Evolutionary conservation across 2,329 filamentous ascomycete genomes (phyloP).

Genomic region (Beauveria pseudobassiana): DNA sequence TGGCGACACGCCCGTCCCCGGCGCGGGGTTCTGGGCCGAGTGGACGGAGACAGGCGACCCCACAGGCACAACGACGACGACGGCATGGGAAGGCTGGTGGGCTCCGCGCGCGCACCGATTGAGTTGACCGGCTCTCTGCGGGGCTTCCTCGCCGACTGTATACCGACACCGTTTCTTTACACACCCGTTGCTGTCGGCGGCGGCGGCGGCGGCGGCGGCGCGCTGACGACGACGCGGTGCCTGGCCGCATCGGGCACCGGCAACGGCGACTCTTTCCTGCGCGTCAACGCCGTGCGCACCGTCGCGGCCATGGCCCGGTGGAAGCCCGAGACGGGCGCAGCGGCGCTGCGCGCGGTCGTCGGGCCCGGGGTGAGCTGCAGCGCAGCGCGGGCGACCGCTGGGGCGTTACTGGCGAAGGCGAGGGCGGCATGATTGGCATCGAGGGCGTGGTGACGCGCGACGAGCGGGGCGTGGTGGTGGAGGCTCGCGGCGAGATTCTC

Average conservation of each 20-base stretch:
- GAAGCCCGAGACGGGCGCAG: slow-evolving; percentile 39
- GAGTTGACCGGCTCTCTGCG: slow-evolving; percentile 30
- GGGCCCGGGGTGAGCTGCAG: slow-evolving; percentile 69
- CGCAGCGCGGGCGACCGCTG: slow-evolving; percentile 67
- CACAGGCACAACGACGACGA: slow-evolving; percentile 14
- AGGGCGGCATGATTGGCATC: slow-evolving; percentile 81
- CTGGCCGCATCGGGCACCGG: slow-evolving; percentile 69
- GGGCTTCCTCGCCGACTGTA: slow-evolving; percentile 50
- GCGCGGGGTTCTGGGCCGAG: slow-evolving; percentile 86
- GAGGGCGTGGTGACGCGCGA: slow-evolving; percentile 47
- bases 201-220: not conserved
- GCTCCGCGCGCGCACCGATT: slow-evolving; percentile 16
- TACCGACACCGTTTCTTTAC: slow-evolving; percentile 42
- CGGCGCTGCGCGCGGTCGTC: slow-evolving; percentile 56
- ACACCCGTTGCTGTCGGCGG: slow-evolving; percentile 19
- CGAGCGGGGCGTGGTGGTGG: slow-evolving; percentile 33
- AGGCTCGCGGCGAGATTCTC: slow-evolving; percentile 46
- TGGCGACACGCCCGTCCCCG: slow-evolving; percentile 77
- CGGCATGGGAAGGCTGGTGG: slow-evolving; percentile 14
- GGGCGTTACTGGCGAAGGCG: slow-evolving; percentile 67
- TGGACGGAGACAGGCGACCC: slow-evolving; percentile 51
- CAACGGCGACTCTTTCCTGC: slow-evolving; percentile 82
- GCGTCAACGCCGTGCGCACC: slow-evolving; percentile 62
- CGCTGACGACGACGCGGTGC: slow-evolving; percentile 33
- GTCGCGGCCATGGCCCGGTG: slow-evolving; percentile 68